Conservation (phyloP, 2,329 filamentous ascomycete genomes). For the Trichoderma sp. region DNA sequence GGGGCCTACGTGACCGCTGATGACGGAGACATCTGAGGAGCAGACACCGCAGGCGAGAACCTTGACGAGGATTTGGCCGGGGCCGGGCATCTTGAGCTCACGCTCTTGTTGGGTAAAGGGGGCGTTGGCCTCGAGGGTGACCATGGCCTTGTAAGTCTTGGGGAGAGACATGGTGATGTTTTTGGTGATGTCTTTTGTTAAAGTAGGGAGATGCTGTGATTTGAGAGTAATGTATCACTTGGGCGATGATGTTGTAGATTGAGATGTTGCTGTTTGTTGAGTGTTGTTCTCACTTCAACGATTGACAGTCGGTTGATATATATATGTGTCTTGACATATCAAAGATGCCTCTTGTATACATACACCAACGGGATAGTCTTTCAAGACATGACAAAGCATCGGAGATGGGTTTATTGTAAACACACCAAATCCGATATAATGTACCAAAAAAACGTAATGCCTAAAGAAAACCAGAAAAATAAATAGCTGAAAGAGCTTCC, state of each 20-base stretch:
- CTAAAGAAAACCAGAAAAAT: background rate
- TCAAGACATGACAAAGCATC: background rate
- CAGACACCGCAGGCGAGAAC: conserved; percentile 73
- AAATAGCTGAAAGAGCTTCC: no score
- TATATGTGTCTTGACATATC: background rate
- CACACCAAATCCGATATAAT: background rate
- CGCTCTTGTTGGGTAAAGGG: conserved; percentile 61
- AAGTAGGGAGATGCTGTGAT: background rate
- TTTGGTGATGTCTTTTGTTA: background rate
- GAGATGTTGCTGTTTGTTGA: background rate
- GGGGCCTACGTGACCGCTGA: conserved; percentile 51
- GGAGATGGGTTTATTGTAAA: background rate
- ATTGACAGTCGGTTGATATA: background rate
- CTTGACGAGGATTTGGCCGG: conserved; percentile 68
- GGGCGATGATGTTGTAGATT: background rate
- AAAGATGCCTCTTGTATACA: background rate
- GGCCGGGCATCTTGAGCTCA: conserved; percentile 56
- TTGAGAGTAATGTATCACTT: background rate
- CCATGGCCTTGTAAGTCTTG: conserved; percentile 66
- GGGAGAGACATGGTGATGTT: conserved; percentile 47
- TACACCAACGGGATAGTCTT: background rate
- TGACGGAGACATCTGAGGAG: conserved; percentile 57
- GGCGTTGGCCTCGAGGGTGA: conserved; percentile 54
- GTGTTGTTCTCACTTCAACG: background rate
- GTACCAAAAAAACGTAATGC: background rate